These are phyloP conservation scores for Phlebiopsis gigantea DNA, from an alignment of 768 basidiomycete genomes.

Conservation along the genomic window DNA sequence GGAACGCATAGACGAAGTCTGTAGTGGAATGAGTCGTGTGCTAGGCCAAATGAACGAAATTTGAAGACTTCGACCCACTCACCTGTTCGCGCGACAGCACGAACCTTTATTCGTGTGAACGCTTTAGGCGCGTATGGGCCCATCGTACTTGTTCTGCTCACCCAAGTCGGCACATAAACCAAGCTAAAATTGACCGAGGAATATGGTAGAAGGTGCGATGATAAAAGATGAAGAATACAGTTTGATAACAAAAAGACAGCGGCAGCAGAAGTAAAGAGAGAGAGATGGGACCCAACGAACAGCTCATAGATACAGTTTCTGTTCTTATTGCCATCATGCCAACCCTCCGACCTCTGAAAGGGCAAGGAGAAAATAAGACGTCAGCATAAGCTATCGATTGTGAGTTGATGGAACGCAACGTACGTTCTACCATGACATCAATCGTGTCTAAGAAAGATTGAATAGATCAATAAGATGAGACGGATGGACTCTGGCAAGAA, in stretches of 20 bases:
- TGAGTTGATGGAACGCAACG: slow-evolving; percentile 26
- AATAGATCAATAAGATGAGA: not conserved
- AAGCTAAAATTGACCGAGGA: not conserved
- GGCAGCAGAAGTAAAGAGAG: not conserved
- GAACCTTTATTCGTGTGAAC: too few species aligned
- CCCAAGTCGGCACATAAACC: too few species aligned
- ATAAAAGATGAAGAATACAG: slow-evolving; percentile 2
- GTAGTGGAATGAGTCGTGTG: too few species aligned
- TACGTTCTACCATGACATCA: slow-evolving; percentile 97
- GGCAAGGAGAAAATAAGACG: not conserved
- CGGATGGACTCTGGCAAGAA: not conserved
- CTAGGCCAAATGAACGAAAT: too few species aligned
- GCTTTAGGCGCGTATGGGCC: too few species aligned
- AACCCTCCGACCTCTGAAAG: slow-evolving; percentile 27
- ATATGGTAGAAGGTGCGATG: not conserved
- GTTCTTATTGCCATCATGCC: slow-evolving; percentile 10
- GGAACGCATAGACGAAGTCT: too few species aligned
- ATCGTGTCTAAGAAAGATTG: slow-evolving; percentile 70
- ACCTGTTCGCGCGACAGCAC: too few species aligned
- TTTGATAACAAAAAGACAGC: not conserved
- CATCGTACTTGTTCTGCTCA: too few species aligned
- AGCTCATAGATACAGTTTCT: not conserved
- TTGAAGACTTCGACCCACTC: too few species aligned
- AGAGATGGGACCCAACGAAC: slow-evolving; percentile 2
- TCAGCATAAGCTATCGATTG: slow-evolving; percentile 5